A percentile compares a stretch with the other conserved stretches of the same genome.
These are phyloP conservation scores for Sugiyamaella grinbergsii DNA, from an alignment of 1,139 yeast species.

Conservation along the genomic window DNA sequence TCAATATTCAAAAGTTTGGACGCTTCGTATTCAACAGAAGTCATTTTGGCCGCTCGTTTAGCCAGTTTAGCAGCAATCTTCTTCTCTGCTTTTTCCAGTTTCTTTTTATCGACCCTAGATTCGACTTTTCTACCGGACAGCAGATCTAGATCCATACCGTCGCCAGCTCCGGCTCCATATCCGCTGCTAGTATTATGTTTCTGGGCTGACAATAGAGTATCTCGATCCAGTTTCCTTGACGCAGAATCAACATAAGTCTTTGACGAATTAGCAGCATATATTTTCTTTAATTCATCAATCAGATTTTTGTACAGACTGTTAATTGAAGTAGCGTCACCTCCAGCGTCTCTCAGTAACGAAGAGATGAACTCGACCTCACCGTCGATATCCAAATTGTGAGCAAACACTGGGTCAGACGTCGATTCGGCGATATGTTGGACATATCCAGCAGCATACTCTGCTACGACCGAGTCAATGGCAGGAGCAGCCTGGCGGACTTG, in stretches of 20 bases:
- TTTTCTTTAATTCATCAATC: slow-evolving; percentile 52
- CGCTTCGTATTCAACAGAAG: slow-evolving; percentile 76
- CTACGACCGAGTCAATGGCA: slow-evolving; percentile 82
- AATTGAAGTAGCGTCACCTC: slow-evolving; percentile 65
- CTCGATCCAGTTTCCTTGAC: slow-evolving; percentile 61
- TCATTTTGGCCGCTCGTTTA: slow-evolving; percentile 68
- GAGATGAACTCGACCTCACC: slow-evolving; percentile 67
- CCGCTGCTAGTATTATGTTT: slow-evolving; percentile 35
- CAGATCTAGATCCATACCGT: slow-evolving; percentile 75
- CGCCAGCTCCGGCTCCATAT: slow-evolving; percentile 45
- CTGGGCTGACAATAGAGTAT: slow-evolving; percentile 43
- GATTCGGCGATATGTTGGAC: slow-evolving; percentile 72
- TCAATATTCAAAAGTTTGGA: slow-evolving; percentile 75
- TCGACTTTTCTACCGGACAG: slow-evolving; percentile 91
- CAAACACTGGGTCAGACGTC: slow-evolving; percentile 83
- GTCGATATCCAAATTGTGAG: slow-evolving; percentile 60
- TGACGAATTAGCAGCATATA: slow-evolving; percentile 69
- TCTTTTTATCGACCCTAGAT: slow-evolving; percentile 92
- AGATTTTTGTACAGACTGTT: slow-evolving; percentile 51
- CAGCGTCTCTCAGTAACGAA: slow-evolving; percentile 72
- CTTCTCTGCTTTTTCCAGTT: slow-evolving; percentile 93
- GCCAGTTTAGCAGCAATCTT: slow-evolving; percentile 97
- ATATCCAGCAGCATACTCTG: slow-evolving; percentile 90
- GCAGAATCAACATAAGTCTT: slow-evolving; percentile 65
- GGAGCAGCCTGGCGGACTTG: slow-evolving; percentile 88